Base-by-base conservation (phyloP, 495 filamentous ascomycete species). In the Penicillium riverlandense region DNA sequence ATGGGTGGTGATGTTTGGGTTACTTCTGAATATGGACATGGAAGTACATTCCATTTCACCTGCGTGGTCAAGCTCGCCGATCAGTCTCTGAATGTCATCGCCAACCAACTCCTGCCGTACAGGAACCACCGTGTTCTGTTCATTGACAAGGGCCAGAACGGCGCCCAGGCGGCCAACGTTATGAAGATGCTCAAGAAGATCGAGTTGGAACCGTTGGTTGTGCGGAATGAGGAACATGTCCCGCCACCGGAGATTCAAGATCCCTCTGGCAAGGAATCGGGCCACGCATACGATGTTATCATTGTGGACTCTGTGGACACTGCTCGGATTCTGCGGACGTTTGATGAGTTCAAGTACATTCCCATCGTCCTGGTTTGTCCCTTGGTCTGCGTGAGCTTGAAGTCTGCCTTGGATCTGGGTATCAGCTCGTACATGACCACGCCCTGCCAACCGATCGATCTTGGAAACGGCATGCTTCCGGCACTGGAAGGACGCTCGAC, bases 341-440 rank as follows among this genome's bases (percentile, higher is more conserved):
- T 90, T 45, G 94, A 97, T 51, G 88, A 91, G 57, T 94, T 97
- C 73, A 96, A 95, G 67, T 97, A 95, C 56, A 92, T 97, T 40
- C 92, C 92, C 0, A 90, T 99, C 42, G 90, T 99, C 35, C 76
- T 99, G 34, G 69, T 99, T 31, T 91, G 89, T 40, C 94, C 94
- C 8, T 72, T 88, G 37, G 89, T 99, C 11, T 86, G 88, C 47
- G 87, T 99, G 39, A 94, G 83, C 61, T 74, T 99, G 56, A 96
- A 96, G 69, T 89, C 89, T 13, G 91, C 92, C 35, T 74, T 99
- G 38, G 94, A 99, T 64, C 78, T 96, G 35, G 92, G 92, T 49
- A 96, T 99, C 53, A 92, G 90, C 15, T 95, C 88, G 37, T 96
- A 97, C 64, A 97, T 99, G 92, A 99, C 92, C 11, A 96, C 90